Evolutionary conservation across 441 rosid genomes (phyloP), one percentile per base, ranked within the genome.

Genomic region (Macaranga tanarius): DNA sequence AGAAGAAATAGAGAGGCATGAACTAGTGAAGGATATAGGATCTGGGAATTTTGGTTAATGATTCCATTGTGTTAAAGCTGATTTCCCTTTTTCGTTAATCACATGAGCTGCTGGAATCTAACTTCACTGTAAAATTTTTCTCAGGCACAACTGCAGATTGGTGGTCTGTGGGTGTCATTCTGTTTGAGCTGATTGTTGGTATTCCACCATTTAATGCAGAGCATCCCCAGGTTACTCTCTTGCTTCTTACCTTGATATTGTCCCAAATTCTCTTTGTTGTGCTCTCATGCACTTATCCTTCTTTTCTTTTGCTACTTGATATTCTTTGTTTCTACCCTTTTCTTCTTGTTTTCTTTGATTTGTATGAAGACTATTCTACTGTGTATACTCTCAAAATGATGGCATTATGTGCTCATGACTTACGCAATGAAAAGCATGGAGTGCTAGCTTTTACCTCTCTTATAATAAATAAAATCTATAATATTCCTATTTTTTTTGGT

Each of bases 81-180:
- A 16, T 68, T 42, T 61, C 23, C 57, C 70, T 52, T 50, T 51
- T 19, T 62, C 23, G 52, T 61, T 54, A 57, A 55, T 67, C 63
- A 69, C 72, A 67, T 71, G 20, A 40, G 74, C 12, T 67, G 25
- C 65, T 20, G 69, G 70, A 65, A 50, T 1, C 42, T 68, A 23
- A 69, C 58, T 50, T 8, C 60, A 50, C 54, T 73, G n/a, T 77
- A 25, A 55, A 56, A 61, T 72, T 72, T 75, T 74, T 34, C 50
- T 77, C 95, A 96, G 99, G 93, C 76, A 86, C 92, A 80, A 90
- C 95, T 74, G 99, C 99, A 17, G 99, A 96, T 89, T 96, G 99
- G 99, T 96, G 99, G 99, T 96, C 99, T 64, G 98, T 96, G 73
- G 99, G 99, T 65, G 85, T 96, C 86, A 85, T 96, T 85, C 82